phyloP scores from a whole-genome alignment of 306 rosid genomes.

The Cicer cuneatum region DNA sequence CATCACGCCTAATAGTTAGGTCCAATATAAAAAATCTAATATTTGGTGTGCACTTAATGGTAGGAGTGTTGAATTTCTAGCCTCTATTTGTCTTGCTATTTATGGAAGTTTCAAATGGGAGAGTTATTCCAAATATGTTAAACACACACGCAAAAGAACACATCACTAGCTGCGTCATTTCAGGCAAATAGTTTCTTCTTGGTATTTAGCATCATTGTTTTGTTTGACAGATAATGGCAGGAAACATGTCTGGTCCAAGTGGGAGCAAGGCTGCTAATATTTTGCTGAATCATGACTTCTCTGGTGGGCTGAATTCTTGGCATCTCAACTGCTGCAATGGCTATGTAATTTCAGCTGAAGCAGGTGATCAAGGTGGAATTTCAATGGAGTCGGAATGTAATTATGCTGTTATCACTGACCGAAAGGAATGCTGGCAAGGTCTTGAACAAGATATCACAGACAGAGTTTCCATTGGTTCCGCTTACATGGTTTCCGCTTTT shows the following conservation, averaged over 20 bases:
- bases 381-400: slow-evolving; percentile 40
- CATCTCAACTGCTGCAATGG: slow-evolving; percentile 74
- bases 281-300: slow-evolving; percentile 79
- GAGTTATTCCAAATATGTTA: slow-evolving; percentile 32
- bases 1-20: no score
- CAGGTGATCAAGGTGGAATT: slow-evolving; percentile 49
- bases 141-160: not conserved
- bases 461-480: slow-evolving; percentile 57
- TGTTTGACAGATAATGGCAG: slow-evolving; percentile 56
- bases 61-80: not conserved
- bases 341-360: slow-evolving; percentile 57
- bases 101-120: slow-evolving; percentile 2
- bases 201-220: slow-evolving; percentile 26
- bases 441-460: slow-evolving; percentile 86
- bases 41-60: not conserved
- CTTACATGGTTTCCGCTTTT: slow-evolving; percentile 70
- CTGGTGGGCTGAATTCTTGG: slow-evolving; percentile 79
- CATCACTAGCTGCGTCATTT: slow-evolving; percentile 8
- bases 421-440: slow-evolving; percentile 94
- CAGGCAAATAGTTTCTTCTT: slow-evolving; percentile 16
- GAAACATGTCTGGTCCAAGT: slow-evolving; percentile 45
- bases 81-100: slow-evolving; percentile 9
- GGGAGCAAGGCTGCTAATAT: slow-evolving; percentile 58
- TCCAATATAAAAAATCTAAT: no score
- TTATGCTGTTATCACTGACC: slow-evolving; percentile 69